Evolutionary conservation across 441 rosid species (phyloP), one percentile per base, ranked within the genome.

Genomic region (Arabidopsis lyrata): DNA sequence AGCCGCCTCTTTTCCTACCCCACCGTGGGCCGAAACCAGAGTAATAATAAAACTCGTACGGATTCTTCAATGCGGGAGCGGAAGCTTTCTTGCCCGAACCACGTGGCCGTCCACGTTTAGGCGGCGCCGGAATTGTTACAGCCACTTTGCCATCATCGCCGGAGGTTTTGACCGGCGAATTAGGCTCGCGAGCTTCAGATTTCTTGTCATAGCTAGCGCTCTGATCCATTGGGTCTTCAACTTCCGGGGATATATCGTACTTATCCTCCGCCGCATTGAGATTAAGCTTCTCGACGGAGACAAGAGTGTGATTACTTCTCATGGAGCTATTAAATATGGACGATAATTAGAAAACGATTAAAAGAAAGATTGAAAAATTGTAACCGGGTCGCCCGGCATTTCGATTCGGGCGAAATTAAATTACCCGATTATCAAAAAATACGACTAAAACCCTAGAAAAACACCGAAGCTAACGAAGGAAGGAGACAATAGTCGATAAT

Each of bases 1-100:
- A 68, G 20, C 81, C 86, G 34, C 86, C 83, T 78, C 92, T 79
- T 48, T 81, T 80, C 50, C 84, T 93, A 9, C 92, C 86, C 93
- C 97, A 87, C 58, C 68, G 45, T 22, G 95, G 97, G 16, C 97
- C 96, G 66, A 90, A 92, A 77, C 96, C 98, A 20, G 97, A 85
- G 82, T 93, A 91, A 75, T 93, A 93, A 70, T 93, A 93, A 72
- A 86, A 93, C 83, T 87, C 90, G 44, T 84, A 75, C 3, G 91
- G 95, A 68, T 85, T 87, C 48, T 71, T 44, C 2, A 64, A 38
- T 5, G 75, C 32, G 13, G 86, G 74, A 11, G 85, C 36, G 10
- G 83, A 63, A 44, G 63, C 24, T 74, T 84, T 86, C 73, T 81
- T 85, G 49, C 57, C 84, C 6, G 81, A 65, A 4, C 80, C 79